Percentiles rank a stretch among this genome's conserved stretches.
Conservation (phyloP, 2,329 filamentous ascomycete genomes). For the Talaromyces sp. region DNA sequence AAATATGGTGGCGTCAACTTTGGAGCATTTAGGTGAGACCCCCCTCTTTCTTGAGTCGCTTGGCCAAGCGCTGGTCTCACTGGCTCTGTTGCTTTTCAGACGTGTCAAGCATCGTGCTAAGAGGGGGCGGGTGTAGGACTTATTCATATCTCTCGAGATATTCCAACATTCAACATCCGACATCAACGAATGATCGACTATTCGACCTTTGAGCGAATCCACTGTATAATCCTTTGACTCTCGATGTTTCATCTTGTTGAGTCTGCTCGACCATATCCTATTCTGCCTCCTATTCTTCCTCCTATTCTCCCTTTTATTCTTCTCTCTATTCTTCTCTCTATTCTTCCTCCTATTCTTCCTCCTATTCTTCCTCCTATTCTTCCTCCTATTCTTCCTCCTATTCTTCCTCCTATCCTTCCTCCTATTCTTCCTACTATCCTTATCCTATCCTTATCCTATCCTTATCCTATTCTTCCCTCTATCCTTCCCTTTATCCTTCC, state of each 20-base stretch:
- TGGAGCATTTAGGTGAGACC: not conserved
- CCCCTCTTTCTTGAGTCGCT: not conserved
- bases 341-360: too few species aligned
- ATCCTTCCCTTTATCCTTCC: not conserved
- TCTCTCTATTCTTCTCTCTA: not conserved
- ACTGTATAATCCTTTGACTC: not conserved
- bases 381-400: too few species aligned
- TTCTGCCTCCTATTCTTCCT: not conserved
- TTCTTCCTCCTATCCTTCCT: too few species aligned
- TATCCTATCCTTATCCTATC: too few species aligned
- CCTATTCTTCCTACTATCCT: too few species aligned
- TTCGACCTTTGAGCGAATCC: not conserved
- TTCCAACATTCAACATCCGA: not conserved
- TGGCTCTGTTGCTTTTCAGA: not conserved
- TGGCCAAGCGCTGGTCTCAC: not conserved
- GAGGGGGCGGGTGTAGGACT: not conserved
- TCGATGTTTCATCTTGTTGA: not conserved
- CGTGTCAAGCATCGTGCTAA: conserved; percentile 7
- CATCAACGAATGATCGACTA: not conserved
- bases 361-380: too few species aligned
- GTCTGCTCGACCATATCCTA: not conserved
- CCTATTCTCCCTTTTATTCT: too few species aligned
- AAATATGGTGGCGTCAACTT: too few species aligned
- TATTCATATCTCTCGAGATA: too few species aligned
- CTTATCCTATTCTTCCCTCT: not conserved